Evolutionary conservation across 176 grass and related monocot species (phyloP).

Genomic region (Cenchrus purpureus): DNA sequence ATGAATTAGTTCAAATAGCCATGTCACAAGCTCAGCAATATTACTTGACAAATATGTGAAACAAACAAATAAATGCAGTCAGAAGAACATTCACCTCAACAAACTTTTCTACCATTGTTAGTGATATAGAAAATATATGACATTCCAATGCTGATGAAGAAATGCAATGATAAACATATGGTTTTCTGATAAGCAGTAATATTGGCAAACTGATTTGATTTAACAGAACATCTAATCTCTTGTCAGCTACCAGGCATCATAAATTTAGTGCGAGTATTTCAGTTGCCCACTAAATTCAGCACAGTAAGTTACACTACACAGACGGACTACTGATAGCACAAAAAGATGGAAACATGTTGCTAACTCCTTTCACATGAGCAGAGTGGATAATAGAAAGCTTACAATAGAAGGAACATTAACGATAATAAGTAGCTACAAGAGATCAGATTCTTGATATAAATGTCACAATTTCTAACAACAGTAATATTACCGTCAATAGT

Average conservation of each 20-base stretch:
- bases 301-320: not conserved
- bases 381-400: not conserved
- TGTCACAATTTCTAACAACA: not conserved
- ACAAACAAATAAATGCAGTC: slow-evolving; percentile 4
- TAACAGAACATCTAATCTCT: not conserved
- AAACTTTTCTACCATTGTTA: not conserved
- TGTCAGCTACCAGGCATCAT: not conserved
- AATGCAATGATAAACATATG: slow-evolving; percentile 1
- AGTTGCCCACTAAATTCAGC: not conserved
- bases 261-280: not conserved
- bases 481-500: not conserved
- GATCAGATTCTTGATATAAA: not conserved
- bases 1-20: slow-evolving; percentile 35
- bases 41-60: slow-evolving; percentile 34
- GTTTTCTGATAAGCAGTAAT: slow-evolving; percentile 3
- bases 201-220: not conserved
- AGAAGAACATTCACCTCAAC: slow-evolving; percentile 27
- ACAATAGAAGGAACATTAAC: not conserved
- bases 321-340: not conserved
- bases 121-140: not conserved
- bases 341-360: not conserved
- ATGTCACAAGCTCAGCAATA: slow-evolving; percentile 17
- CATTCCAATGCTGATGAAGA: not conserved
- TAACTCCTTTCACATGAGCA: not conserved
- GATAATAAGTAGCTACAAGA: not conserved